These are phyloP conservation scores for Phyllosticta citriasiana DNA, from an alignment of 2,329 filamentous ascomycete species.

Conservation along the genomic window DNA sequence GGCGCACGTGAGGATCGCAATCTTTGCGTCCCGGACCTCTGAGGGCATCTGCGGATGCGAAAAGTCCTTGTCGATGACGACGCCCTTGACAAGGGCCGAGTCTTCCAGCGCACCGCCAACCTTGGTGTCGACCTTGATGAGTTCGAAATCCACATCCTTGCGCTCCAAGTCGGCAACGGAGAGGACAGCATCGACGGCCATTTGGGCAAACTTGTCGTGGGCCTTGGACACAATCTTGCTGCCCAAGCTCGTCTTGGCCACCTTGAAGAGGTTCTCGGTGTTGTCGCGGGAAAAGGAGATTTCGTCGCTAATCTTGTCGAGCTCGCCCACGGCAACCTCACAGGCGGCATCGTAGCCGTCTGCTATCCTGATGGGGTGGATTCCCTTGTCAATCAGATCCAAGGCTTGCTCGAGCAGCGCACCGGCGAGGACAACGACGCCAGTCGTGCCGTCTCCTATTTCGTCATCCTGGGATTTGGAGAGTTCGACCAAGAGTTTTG, in stretches of 20 bases:
- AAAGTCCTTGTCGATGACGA: slow-evolving; percentile 99
- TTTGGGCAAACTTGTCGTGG: slow-evolving; percentile 95
- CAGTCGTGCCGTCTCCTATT: slow-evolving; percentile 96
- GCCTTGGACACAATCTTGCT: slow-evolving; percentile 99
- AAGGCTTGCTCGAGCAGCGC: slow-evolving; percentile 93
- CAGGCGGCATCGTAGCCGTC: slow-evolving; percentile 97
- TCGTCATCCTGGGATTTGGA: slow-evolving; percentile 99
- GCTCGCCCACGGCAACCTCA: slow-evolving; percentile 85
- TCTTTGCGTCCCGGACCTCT: slow-evolving; percentile 88
- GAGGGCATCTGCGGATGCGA: slow-evolving; percentile 98
- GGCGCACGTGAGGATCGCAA: slow-evolving; percentile 93
- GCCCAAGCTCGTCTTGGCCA: slow-evolving; percentile 88
- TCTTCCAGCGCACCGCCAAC: slow-evolving; percentile 91
- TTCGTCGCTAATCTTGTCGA: slow-evolving; percentile 86
- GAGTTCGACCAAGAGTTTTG: slow-evolving; percentile 90
- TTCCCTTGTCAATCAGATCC: slow-evolving; percentile 98
- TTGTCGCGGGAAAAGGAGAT: slow-evolving; percentile 75
- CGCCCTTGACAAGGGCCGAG: slow-evolving; percentile 88
- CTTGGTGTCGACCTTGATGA: slow-evolving; percentile 99
- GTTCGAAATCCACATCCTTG: slow-evolving; percentile 95
- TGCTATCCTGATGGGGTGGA: slow-evolving; percentile 96
- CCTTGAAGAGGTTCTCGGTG: slow-evolving; percentile 81
- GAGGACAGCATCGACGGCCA: slow-evolving; percentile 92
- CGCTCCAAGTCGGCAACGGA: slow-evolving; percentile 93
- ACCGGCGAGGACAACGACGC: slow-evolving; percentile 91